phyloP scores from a whole-genome alignment of 257 asterid species.

The Ligustrum vulgare region DNA sequence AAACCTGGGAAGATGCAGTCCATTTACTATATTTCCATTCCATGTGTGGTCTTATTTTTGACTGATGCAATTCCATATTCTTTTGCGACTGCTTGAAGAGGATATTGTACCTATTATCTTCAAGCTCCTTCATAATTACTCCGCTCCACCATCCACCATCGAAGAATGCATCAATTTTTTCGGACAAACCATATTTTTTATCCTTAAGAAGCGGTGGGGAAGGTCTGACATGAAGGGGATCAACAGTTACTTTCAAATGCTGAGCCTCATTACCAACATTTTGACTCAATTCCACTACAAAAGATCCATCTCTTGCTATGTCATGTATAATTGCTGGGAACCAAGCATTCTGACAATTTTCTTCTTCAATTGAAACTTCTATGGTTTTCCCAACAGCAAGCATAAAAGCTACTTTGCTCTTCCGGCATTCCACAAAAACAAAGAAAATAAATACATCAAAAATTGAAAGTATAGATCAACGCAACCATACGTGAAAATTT shows the following conservation, averaged over 20 bases:
- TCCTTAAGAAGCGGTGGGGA: slow-evolving; percentile 63
- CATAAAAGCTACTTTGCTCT: slow-evolving; percentile 59
- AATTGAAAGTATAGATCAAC: background rate
- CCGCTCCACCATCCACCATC: slow-evolving; percentile 71
- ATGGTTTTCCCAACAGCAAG: slow-evolving; percentile 60
- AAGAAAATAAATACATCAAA: slow-evolving; percentile 13
- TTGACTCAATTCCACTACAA: slow-evolving; percentile 40
- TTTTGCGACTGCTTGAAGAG: slow-evolving; percentile 39
- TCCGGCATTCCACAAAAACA: slow-evolving; percentile 29
- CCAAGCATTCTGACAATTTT: slow-evolving; percentile 57
- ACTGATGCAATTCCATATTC: slow-evolving; percentile 35
- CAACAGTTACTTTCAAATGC: slow-evolving; percentile 33
- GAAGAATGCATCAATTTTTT: slow-evolving; percentile 69
- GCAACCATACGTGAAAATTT: background rate
- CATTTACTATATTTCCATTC: slow-evolving; percentile 77
- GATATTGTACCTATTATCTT: slow-evolving; percentile 44
- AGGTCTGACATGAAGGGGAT: slow-evolving; percentile 64
- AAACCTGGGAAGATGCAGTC: slow-evolving; percentile 68
- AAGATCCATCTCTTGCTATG: slow-evolving; percentile 38
- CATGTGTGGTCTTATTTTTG: slow-evolving; percentile 70
- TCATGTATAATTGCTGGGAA: slow-evolving; percentile 51
- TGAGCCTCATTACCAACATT: slow-evolving; percentile 16
- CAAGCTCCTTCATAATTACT: slow-evolving; percentile 49
- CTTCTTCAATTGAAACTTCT: slow-evolving; percentile 58
- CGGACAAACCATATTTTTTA: slow-evolving; percentile 46